phyloP scores from a whole-genome alignment of 2,329 filamentous ascomycete genomes.

The Aureobasidium sp. region DNA sequence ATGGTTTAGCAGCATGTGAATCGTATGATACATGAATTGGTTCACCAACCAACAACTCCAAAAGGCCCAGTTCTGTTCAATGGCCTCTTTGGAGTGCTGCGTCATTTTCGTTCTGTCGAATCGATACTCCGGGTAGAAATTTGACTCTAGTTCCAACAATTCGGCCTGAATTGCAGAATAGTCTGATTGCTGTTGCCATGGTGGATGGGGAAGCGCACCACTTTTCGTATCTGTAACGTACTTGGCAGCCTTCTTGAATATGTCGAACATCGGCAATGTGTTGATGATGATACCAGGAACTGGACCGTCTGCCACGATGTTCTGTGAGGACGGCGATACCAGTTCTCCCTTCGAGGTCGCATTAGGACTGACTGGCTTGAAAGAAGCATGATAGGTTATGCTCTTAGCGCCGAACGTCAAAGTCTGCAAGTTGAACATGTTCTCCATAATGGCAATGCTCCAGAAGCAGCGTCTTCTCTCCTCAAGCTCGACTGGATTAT shows the following conservation, averaged over 20 bases:
- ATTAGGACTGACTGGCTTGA: slow-evolving; percentile 7
- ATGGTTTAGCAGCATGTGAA: slow-evolving; percentile 10
- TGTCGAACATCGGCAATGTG: slow-evolving; percentile 11
- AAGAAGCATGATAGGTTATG: not conserved
- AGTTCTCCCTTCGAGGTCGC: slow-evolving; percentile 1
- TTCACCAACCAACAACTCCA: slow-evolving; percentile 10
- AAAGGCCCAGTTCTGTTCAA: slow-evolving; percentile 9
- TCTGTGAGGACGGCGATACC: not conserved
- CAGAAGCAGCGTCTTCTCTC: slow-evolving; percentile 12
- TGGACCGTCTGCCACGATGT: slow-evolving; percentile 5
- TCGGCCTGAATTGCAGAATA: slow-evolving; percentile 1
- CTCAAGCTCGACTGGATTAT: not conserved
- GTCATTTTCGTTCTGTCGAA: slow-evolving; percentile 6
- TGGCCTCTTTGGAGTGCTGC: slow-evolving; percentile 5
- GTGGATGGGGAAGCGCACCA: not conserved
- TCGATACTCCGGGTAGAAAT: slow-evolving; percentile 5
- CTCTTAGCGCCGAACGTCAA: not conserved
- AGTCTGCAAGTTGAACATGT: slow-evolving; percentile 8
- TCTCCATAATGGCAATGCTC: slow-evolving; percentile 10
- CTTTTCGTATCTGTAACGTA: slow-evolving; percentile 8
- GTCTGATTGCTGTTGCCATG: slow-evolving; percentile 12
- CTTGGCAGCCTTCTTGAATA: slow-evolving; percentile 13
- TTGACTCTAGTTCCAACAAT: slow-evolving; percentile 5
- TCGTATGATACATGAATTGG: slow-evolving; percentile 14
- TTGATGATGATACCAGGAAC: slow-evolving; percentile 10